Percentiles rank a stretch among this genome's conserved stretches.
Conservation (phyloP, 2,329 filamentous ascomycete genomes). For the Alternaria consortialis region DNA sequence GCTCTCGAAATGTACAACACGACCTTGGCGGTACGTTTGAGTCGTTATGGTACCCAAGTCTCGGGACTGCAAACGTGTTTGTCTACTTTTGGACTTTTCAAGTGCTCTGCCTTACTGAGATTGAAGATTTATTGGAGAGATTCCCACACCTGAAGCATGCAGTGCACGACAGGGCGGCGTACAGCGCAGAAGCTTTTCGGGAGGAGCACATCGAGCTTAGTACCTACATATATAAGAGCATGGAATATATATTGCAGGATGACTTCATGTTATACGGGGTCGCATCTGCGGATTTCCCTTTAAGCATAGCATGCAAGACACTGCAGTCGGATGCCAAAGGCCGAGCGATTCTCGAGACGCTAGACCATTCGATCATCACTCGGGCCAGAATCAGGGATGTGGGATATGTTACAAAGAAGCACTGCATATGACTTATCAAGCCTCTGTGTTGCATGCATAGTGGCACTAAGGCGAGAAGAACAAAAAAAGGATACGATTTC, state of each 20-base stretch:
- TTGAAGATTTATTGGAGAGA: background rate
- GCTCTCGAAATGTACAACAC: background rate
- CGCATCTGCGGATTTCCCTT: background rate
- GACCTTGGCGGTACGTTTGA: background rate
- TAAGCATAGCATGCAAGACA: background rate
- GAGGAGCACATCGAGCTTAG: background rate
- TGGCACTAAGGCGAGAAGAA: background rate
- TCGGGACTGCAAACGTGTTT: background rate
- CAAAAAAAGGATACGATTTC: background rate
- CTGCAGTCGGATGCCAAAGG: background rate
- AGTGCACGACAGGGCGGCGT: background rate
- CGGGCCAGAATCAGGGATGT: background rate
- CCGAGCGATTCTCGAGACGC: background rate
- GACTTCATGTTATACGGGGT: background rate
- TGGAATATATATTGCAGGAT: background rate
- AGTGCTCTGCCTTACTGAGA: background rate
- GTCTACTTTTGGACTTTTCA: constrained; percentile 3
- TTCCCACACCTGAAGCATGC: background rate
- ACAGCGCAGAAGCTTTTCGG: background rate
- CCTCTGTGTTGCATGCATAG: background rate
- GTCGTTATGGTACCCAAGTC: background rate
- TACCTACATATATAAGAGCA: background rate
- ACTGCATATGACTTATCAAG: background rate
- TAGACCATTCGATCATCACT: background rate
- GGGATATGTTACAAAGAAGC: background rate